A percentile compares a stretch with the other conserved stretches of the same genome.
Evolutionary conservation across 805 yeast genomes (phyloP).

Genomic region (Candida ovalis): DNA sequence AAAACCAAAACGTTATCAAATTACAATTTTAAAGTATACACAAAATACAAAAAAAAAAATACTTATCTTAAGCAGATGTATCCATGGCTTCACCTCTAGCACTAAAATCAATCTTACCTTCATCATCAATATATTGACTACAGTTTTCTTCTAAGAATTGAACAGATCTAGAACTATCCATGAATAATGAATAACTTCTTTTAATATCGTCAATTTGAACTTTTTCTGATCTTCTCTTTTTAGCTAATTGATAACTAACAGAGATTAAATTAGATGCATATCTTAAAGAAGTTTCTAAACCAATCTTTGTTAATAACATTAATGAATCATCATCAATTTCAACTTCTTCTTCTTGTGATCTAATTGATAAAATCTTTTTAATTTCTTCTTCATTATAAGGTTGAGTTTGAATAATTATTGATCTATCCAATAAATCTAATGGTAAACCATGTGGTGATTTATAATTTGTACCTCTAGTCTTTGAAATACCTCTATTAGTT

Average conservation of each 20-base stretch:
- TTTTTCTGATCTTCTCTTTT: conserved; percentile 70
- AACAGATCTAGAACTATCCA: conserved; percentile 83
- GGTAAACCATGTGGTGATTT: conserved; percentile 96
- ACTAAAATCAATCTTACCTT: conserved; percentile 65
- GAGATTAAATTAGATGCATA: conserved; percentile 88
- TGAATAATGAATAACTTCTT: conserved; percentile 76
- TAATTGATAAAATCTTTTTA: conserved; percentile 71
- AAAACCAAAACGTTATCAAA: neutral
- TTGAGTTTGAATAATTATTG: conserved; percentile 86
- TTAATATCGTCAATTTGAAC: conserved; percentile 65
- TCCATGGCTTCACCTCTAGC: conserved; percentile 35
- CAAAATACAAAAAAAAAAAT: neutral
- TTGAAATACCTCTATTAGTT: conserved; percentile 90
- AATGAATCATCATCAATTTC: conserved; percentile 67
- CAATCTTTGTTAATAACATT: conserved; percentile 67
- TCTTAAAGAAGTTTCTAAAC: conserved; percentile 76
- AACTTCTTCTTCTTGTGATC: conserved; percentile 75
- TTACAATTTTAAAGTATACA: neutral
- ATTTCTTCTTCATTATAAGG: conserved; percentile 87
- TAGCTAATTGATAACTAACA: conserved; percentile 83
- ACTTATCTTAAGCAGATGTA: conserved; percentile 13
- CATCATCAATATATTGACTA: conserved; percentile 68
- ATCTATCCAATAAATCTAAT: conserved; percentile 86
- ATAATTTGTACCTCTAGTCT: conserved; percentile 87
- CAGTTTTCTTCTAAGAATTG: conserved; percentile 52